Evolutionary conservation across 208 protist species (phyloP).

Genomic region (Acanthamoeba castellanii): DNA sequence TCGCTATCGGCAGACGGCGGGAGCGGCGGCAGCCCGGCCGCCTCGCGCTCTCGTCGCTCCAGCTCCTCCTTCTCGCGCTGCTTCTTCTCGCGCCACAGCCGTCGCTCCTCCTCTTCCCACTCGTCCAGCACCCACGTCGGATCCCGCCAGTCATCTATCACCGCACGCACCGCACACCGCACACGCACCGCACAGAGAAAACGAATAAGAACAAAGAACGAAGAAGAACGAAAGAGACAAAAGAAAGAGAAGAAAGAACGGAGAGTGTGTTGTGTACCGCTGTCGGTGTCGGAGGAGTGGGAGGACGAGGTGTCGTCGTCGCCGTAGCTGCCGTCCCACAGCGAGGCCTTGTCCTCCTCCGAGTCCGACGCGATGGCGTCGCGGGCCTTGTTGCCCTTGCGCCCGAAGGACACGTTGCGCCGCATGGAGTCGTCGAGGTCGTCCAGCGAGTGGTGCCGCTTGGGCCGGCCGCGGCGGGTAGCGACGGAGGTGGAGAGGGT

Average conservation of each 20-base stretch:
- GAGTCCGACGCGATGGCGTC: slow-evolving; percentile 26
- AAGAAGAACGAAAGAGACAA: background rate
- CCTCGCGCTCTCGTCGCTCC: slow-evolving; percentile 24
- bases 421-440: slow-evolving; percentile 22
- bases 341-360: slow-evolving; percentile 45
- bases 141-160: slow-evolving; percentile 45
- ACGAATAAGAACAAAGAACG: background rate
- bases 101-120: slow-evolving; percentile 52
- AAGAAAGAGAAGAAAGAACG: background rate
- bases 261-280: background rate
- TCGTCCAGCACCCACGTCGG: slow-evolving; percentile 65
- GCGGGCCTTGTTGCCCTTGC: slow-evolving; percentile 11
- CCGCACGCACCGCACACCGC: too few species aligned
- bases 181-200: background rate
- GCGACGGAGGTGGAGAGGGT: slow-evolving; percentile 34
- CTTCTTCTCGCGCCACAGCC: slow-evolving; percentile 59
- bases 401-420: slow-evolving; percentile 59
- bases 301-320: background rate
- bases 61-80: slow-evolving; percentile 55
- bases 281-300: background rate
- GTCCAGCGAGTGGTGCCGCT: slow-evolving; percentile 56
- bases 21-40: background rate
- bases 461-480: background rate
- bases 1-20: background rate
- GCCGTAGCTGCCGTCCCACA: slow-evolving; percentile 21